Evolutionary conservation across 805 yeast genomes (phyloP).

Genomic region (Sporopachydermia lactativora): DNA sequence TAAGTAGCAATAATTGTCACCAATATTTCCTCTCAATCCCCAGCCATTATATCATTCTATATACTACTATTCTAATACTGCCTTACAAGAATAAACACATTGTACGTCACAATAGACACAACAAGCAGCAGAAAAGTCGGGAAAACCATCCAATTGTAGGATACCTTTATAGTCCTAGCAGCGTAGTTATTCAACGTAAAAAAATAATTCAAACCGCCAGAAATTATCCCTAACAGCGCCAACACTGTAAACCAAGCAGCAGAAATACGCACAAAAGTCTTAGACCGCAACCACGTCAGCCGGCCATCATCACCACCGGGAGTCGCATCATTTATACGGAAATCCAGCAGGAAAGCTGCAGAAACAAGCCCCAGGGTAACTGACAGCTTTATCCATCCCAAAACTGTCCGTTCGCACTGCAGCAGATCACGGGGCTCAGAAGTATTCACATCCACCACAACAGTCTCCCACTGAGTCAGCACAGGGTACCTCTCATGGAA

Average conservation of each 20-base stretch:
- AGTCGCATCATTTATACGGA: not conserved
- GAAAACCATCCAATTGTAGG: not conserved
- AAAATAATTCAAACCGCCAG: not conserved
- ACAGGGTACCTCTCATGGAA: not conserved
- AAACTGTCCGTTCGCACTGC: slow-evolving; percentile 3
- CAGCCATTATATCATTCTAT: no score
- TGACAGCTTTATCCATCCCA: slow-evolving; percentile 2
- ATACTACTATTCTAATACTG: no score
- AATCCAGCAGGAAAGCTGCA: not conserved
- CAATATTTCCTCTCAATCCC: no score
- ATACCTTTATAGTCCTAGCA: not conserved
- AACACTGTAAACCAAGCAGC: not conserved
- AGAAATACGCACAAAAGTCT: not conserved
- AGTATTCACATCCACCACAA: slow-evolving; percentile 1
- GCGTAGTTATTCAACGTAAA: not conserved
- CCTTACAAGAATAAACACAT: not conserved
- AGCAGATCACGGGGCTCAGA: slow-evolving; percentile 3
- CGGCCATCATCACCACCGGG: not conserved
- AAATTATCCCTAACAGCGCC: not conserved
- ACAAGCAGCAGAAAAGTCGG: not conserved
- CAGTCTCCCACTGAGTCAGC: not conserved
- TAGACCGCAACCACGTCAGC: not conserved
- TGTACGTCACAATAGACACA: not conserved
- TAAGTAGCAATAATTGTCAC: no score
- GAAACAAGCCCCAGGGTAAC: not conserved